phyloP scores from a whole-genome alignment of 345 rosid genomes.

The thale cress (Arabidopsis thaliana) region DNA sequence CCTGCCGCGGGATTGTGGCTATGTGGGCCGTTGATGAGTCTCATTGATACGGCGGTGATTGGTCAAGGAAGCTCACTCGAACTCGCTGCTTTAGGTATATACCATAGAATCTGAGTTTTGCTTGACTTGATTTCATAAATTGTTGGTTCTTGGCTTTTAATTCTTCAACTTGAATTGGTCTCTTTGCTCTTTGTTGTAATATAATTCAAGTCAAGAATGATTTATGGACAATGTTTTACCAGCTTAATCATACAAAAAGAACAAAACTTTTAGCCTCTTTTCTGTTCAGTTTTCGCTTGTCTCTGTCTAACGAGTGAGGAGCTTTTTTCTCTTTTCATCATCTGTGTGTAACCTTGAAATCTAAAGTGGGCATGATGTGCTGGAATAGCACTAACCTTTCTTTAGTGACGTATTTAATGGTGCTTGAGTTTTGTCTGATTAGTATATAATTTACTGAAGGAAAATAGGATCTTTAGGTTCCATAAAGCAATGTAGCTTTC shows the following conservation, averaged over 20 bases:
- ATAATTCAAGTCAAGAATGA: neutral
- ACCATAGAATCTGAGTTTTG: slow-evolving; percentile 2
- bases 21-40: slow-evolving; percentile 96
- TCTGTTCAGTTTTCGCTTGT: neutral
- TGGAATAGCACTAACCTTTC: slow-evolving; percentile 20
- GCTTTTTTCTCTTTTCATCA: neutral
- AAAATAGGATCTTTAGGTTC: neutral
- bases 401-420: neutral
- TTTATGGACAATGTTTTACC: neutral
- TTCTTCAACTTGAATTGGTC: neutral
- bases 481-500: slow-evolving; percentile 17
- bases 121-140: neutral
- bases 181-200: neutral
- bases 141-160: neutral
- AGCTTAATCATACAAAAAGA: neutral
- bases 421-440: slow-evolving; percentile 9
- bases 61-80: slow-evolving; percentile 91
- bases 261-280: neutral
- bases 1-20: slow-evolving; percentile 93
- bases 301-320: slow-evolving; percentile 9
- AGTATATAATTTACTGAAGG: neutral
- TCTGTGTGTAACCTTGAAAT: neutral
- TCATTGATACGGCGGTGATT: slow-evolving; percentile 85
- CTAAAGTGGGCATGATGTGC: slow-evolving; percentile 22
- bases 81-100: slow-evolving; percentile 91